A percentile compares a stretch with the other conserved stretches of the same genome.
Conservation (phyloP, 148 eudicot species). For the Chenopodium quinoa region DNA sequence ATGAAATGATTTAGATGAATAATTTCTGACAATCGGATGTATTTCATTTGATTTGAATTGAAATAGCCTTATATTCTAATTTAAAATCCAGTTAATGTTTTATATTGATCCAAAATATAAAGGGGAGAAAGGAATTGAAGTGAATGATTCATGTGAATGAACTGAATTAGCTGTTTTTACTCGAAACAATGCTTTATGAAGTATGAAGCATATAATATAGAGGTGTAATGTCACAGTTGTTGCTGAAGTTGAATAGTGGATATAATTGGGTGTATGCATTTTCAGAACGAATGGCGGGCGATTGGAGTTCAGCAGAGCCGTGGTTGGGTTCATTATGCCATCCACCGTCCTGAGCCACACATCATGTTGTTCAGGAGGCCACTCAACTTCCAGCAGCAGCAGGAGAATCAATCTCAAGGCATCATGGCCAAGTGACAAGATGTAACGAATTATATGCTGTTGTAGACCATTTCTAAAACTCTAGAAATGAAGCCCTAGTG, state of each 20-base stretch:
- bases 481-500: conserved; percentile 26
- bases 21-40: background rate
- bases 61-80: too few relatives aligned
- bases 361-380: conserved; percentile 95
- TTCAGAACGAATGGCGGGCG: conserved; percentile 84
- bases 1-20: background rate
- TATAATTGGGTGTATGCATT: background rate
- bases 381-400: conserved; percentile 77
- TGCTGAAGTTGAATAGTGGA: background rate
- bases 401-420: conserved; percentile 49
- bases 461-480: conserved; percentile 29
- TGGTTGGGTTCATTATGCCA: conserved; percentile 87
- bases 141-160: too few relatives aligned
- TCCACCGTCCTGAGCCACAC: conserved; percentile 93
- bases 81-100: too few relatives aligned
- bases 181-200: too few relatives aligned
- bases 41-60: background rate
- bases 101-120: too few relatives aligned
- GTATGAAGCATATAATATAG: too few relatives aligned
- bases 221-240: background rate
- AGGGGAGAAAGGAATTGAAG: too few relatives aligned
- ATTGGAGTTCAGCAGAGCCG: conserved; percentile 91
- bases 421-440: conserved; percentile 53
- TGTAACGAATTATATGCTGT: background rate
- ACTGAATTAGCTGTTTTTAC: too few relatives aligned